Evolutionary conservation across 106 monocot species (phyloP).

Genomic region (Alisma plantagoaquatica): DNA sequence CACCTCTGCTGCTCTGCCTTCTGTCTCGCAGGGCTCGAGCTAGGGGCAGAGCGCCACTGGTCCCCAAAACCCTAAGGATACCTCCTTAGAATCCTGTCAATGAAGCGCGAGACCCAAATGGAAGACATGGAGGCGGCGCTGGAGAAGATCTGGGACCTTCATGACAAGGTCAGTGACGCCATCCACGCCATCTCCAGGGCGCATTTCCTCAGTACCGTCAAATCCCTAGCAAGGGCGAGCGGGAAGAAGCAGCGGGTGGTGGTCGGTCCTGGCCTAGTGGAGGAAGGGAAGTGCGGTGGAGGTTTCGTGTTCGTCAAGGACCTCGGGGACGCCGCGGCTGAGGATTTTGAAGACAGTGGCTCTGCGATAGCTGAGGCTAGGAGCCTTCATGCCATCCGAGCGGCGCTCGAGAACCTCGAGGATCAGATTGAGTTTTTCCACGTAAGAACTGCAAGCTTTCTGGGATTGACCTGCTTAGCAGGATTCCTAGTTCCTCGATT

Average conservation of each 20-base stretch:
- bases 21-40: no score
- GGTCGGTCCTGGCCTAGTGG: background rate
- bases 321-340: background rate
- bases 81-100: constrained; percentile 4
- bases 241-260: background rate
- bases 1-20: no score
- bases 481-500: no score
- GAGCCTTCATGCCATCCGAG: constrained; percentile 47
- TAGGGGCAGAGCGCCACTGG: no score
- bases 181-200: constrained; percentile 57
- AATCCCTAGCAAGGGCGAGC: background rate
- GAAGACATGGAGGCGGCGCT: constrained; percentile 44
- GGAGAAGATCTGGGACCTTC: constrained; percentile 73
- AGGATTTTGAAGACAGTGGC: constrained; percentile 12
- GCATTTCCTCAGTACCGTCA: constrained; percentile 41
- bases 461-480: no score
- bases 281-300: constrained; percentile 8
- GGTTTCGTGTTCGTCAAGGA: constrained; percentile 46
- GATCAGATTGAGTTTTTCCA: constrained; percentile 68
- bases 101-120: constrained; percentile 51
- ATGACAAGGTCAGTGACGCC: constrained; percentile 74
- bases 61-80: no score
- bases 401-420: constrained; percentile 58
- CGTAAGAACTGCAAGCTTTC: constrained; percentile 12
- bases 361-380: constrained; percentile 37